These are phyloP conservation scores for Dunaliella primolecta DNA, from an alignment of 139 green algal species.

Conservation along the genomic window DNA sequence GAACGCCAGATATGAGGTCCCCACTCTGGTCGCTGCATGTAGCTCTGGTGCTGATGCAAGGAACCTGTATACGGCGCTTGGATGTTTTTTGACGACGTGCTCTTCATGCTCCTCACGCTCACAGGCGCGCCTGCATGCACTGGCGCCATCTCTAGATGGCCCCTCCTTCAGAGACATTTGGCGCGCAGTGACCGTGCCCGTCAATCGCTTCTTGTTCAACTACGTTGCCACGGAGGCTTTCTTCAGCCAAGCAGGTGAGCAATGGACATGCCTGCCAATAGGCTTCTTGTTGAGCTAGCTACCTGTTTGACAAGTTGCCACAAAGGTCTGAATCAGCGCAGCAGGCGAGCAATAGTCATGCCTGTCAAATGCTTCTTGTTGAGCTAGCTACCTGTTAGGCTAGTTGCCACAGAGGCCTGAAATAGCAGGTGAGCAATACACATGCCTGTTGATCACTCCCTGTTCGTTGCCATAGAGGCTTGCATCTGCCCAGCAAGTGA, in stretches of 20 bases:
- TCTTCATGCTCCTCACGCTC: too few species aligned
- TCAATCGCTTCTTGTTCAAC: constrained; percentile 53
- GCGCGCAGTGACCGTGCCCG: constrained; percentile 27
- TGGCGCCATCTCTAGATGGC: constrained; percentile 9
- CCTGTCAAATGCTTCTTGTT: not conserved
- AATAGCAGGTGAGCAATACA: not conserved
- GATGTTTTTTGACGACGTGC: too few species aligned
- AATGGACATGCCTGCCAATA: not conserved
- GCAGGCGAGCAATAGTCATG: too few species aligned
- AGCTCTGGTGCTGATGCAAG: too few species aligned
- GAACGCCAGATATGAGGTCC: too few species aligned
- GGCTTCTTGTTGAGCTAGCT: not conserved
- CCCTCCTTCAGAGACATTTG: constrained; percentile 35
- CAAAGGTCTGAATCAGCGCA: not conserved
- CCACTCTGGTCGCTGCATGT: too few species aligned
- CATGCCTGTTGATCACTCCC: too few species aligned
- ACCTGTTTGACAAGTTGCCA: not conserved
- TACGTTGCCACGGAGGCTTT: constrained; percentile 39
- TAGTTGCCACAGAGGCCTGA: not conserved
- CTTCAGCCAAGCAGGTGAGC: constrained; percentile 8
- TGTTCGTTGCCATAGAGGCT: not conserved
- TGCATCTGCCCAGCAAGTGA: not conserved
- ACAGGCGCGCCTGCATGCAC: constrained; percentile 1
- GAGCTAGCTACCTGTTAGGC: not conserved
- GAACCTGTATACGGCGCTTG: too few species aligned